Evolutionary conservation across 257 asterid species (phyloP), one percentile per base, ranked within the genome.

Genomic region (Fraxinus quadrangulata): DNA sequence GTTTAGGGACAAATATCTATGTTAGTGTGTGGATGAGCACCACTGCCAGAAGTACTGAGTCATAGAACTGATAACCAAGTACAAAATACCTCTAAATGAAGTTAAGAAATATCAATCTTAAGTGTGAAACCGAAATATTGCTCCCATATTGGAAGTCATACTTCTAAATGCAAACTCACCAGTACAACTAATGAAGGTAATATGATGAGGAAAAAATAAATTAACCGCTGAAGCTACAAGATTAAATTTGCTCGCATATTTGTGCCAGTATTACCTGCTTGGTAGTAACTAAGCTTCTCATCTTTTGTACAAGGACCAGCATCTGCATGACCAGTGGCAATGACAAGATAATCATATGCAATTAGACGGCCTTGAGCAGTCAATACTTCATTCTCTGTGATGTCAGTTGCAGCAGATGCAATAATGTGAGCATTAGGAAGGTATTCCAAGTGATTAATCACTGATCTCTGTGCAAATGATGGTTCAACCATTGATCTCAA

Each of bases 401-500:
- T 81, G 78, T 74, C 83, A 77, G 87, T 80, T 17, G 97, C 97
- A 16, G 94, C 17, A 74, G 93, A 84, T 63, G 90, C 59, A 67
- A 95, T 68, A 40, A 95, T 12, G 17, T 80, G 83, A 72, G 96
- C 97, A 36, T 81, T 85, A 30, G 86, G 86, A 78, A 92, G 89
- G 85, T 93, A 95, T 5, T 95, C 98, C 19, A 75, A 26, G 79
- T 95, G 98, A 77, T 82, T 88, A 70, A 95, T 86, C 80, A 95
- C 63, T 4, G 93, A 61, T 88, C 93, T 86, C 67, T 88, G 80
- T 5, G 97, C 97, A 78, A 93, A 93, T 7, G 96, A 79, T 6
- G 99, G 97, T 71, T 95, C 99, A 70, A 95, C 97, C 87, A 77
- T 84, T 23, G 96, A 82, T 82, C 98, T 88, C 90, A 95, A 86